Conservation (phyloP, 2,329 filamentous ascomycete species). For the Fusarium illudens region DNA sequence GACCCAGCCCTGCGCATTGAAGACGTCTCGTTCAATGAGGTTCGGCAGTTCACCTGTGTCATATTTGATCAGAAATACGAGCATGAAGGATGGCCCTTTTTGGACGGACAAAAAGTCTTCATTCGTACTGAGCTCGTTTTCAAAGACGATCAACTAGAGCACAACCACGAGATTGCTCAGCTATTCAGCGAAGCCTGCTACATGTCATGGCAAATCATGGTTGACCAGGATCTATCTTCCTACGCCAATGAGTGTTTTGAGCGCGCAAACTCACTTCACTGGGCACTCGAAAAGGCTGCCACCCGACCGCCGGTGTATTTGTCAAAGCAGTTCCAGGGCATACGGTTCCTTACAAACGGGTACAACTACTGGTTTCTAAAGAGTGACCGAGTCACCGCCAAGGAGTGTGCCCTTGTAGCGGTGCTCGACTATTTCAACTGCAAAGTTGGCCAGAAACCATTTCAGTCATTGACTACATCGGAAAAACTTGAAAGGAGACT, state of each 20-base stretch:
- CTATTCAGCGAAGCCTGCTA: background rate
- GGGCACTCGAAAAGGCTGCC: background rate
- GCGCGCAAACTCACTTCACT: background rate
- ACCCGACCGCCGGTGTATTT: background rate
- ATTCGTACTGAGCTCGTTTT: background rate
- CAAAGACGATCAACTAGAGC: background rate
- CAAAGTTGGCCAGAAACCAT: background rate
- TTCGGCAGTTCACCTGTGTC: background rate
- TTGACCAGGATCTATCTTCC: background rate
- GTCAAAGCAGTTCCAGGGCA: background rate
- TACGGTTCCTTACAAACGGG: background rate
- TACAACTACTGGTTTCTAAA: background rate
- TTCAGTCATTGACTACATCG: background rate
- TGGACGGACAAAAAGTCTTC: background rate
- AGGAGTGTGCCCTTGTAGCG: background rate
- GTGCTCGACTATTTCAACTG: background rate
- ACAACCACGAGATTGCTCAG: background rate
- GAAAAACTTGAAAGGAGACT: background rate
- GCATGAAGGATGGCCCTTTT: background rate
- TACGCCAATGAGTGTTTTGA: background rate
- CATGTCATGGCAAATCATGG: background rate
- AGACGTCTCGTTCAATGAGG: background rate
- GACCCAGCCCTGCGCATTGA: background rate
- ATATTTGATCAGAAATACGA: background rate
- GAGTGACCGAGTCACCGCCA: background rate